phyloP scores from a whole-genome alignment of 1,284 basidiomycete species.

The Ganoderma multipileum region DNA sequence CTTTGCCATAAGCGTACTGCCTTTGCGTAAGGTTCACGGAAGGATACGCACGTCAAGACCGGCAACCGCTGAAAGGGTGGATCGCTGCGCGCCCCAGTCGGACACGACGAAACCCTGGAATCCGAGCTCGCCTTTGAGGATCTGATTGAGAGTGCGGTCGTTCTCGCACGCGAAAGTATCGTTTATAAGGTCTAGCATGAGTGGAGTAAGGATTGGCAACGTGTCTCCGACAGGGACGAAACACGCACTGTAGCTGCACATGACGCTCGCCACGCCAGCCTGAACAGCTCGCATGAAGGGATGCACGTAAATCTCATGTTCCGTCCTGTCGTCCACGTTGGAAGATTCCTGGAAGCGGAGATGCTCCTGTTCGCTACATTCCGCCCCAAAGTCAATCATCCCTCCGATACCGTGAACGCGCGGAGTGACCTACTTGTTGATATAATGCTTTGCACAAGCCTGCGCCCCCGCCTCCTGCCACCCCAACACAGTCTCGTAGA shows the following conservation, averaged over 20 bases:
- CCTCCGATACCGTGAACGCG: not conserved
- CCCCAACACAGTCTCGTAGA: slow-evolving; percentile 79
- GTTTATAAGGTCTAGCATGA: slow-evolving; percentile 64
- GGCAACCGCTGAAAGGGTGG: slow-evolving; percentile 64
- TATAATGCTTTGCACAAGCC: slow-evolving; percentile 80
- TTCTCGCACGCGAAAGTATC: slow-evolving; percentile 84
- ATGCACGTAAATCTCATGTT: slow-evolving; percentile 77
- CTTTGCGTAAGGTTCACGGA: not conserved
- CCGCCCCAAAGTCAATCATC: not conserved
- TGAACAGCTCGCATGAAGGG: slow-evolving; percentile 78
- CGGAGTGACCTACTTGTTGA: slow-evolving; percentile 64
- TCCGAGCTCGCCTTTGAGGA: slow-evolving; percentile 81
- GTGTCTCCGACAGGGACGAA: no score
- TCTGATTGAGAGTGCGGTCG: slow-evolving; percentile 74
- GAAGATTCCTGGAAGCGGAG: slow-evolving; percentile 60
- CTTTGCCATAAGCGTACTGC: not conserved
- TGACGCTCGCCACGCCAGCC: slow-evolving; percentile 78
- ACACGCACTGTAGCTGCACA: slow-evolving; percentile 74
- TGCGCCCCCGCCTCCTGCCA: slow-evolving; percentile 79
- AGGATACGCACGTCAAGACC: slow-evolving; percentile 56
- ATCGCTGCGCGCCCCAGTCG: slow-evolving; percentile 70
- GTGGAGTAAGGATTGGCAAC: no score
- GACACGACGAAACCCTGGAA: slow-evolving; percentile 81
- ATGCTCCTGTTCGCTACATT: slow-evolving; percentile 69
- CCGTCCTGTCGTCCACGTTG: slow-evolving; percentile 79